Evolutionary conservation across 108 stramenopile species (phyloP).

Genomic region (Conticribra guillardii): DNA sequence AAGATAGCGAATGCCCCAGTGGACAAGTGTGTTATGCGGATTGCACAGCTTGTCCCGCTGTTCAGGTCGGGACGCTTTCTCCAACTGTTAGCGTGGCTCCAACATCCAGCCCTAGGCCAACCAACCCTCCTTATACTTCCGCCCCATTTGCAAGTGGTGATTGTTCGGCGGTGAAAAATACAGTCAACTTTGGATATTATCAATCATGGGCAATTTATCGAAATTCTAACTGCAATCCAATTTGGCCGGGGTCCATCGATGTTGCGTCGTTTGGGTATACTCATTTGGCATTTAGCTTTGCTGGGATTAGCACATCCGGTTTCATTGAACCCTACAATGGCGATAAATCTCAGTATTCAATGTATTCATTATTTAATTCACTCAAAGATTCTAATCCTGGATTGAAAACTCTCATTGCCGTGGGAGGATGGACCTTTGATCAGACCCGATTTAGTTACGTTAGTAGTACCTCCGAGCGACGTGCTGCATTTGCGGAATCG

Average conservation of each 20-base stretch:
- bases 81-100: conserved; percentile 2
- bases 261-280: conserved; percentile 39
- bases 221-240: conserved; percentile 25
- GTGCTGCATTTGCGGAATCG: conserved; percentile 33
- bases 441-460: conserved; percentile 28
- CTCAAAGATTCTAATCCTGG: conserved; percentile 23
- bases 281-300: conserved; percentile 42
- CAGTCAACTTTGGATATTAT: conserved; percentile 48
- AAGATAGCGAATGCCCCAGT: conserved; percentile 6
- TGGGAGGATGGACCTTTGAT: conserved; percentile 46
- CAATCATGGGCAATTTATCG: conserved; percentile 48
- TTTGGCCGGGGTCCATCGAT: conserved; percentile 23
- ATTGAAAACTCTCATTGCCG: conserved; percentile 43
- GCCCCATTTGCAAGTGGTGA: background rate
- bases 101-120: background rate
- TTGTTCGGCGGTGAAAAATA: conserved; percentile 8
- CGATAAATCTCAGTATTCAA: conserved; percentile 1
- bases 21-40: conserved; percentile 27
- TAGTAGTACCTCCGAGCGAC: conserved; percentile 18
- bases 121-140: conserved; percentile 2
- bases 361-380: conserved; percentile 26
- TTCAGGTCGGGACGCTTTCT: background rate
- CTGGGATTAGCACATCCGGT: conserved; percentile 7
- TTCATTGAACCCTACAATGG: conserved; percentile 33
- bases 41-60: conserved; percentile 19